These are phyloP conservation scores for Chrysoporthe deuterocubensis DNA, from an alignment of 2,329 filamentous ascomycete species.

Conservation along the genomic window DNA sequence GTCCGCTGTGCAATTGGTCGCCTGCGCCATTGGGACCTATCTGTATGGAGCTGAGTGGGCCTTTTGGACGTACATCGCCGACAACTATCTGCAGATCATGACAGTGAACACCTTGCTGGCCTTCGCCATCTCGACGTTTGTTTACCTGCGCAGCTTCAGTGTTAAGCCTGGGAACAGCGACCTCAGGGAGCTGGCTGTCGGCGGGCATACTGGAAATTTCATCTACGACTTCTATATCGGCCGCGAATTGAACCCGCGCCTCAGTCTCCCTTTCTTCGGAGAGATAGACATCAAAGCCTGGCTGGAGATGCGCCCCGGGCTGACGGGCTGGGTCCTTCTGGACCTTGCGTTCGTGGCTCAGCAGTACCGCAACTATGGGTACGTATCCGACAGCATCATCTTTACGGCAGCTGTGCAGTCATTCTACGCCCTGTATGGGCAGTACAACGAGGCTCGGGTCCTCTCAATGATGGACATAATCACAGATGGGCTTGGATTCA, in stretches of 20 bases:
- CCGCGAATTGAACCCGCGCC: constrained; percentile 83
- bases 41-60: constrained; percentile 76
- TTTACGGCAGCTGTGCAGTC: constrained; percentile 76
- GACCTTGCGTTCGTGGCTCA: constrained; percentile 80
- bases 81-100: constrained; percentile 82
- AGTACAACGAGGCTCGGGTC: constrained; percentile 82
- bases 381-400: constrained; percentile 79
- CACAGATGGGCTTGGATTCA: constrained; percentile 87
- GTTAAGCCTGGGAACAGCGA: constrained; percentile 73
- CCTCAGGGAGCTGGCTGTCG: constrained; percentile 74
- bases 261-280: constrained; percentile 74
- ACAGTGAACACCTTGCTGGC: constrained; percentile 79
- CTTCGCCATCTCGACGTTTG: constrained; percentile 69
- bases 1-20: constrained; percentile 67
- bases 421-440: constrained; percentile 78
- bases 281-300: constrained; percentile 85
- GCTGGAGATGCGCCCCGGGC: constrained; percentile 81
- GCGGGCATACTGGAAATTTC: constrained; percentile 78
- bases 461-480: constrained; percentile 90
- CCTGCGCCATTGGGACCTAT: constrained; percentile 71
- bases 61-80: constrained; percentile 86
- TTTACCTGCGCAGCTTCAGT: constrained; percentile 78
- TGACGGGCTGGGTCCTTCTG: constrained; percentile 83
- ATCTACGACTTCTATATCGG: constrained; percentile 94
- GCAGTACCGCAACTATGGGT: constrained; percentile 81